Evolutionary conservation across 108 stramenopile genomes (phyloP), one percentile per base, ranked within the genome.

Genomic region (Skeletonema marinoi): DNA sequence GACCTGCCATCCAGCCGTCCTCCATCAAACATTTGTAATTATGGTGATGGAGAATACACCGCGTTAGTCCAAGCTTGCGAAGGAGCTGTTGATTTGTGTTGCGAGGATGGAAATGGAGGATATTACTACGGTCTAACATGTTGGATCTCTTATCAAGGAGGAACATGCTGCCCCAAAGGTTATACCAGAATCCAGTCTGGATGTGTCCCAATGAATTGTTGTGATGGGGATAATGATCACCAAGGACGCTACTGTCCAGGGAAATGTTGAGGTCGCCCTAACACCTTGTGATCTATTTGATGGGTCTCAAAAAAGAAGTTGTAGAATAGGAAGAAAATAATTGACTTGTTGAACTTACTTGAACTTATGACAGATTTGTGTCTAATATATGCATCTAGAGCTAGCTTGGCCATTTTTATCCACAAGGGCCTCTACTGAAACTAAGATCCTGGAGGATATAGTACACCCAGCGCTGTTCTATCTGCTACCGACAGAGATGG

Each of bases 401-500:
- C 44, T 46, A 46, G 14, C 14, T 12, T 46, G 44, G 25, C 25
- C 25, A 3, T 11, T 6, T 46, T 16, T 46, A 46, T 46, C 44
- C 35, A 6, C 35, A 36, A n/a, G n/a, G n/a, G 6, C 14, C 44
- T 11, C 9, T 46, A 46, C 9, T 1, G 25, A 25, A 25, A 46
- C 60, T 54, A 73, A 33, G 65, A 60, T 12, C 82, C 82, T 9
- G 87, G 84, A 62, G 89, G 88, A 64, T 89, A 90, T 36, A 88
- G 73, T 6, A 88, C 70, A 70, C 68, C 77, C 3, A 90, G 36
- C n/a, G 83, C 74, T n/a, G 44, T 74, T 44, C 85, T 39, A 76
- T 90, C 89, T n/a, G 51, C 48, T 32, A 68, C 65, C 9, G 87
- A 64, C 25, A 90, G 59, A 17, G 85, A 42, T 9, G 86, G 87